These are phyloP conservation scores for Saccharomycopsis amapae DNA, from an alignment of 805 yeast genomes.

Conservation along the genomic window DNA sequence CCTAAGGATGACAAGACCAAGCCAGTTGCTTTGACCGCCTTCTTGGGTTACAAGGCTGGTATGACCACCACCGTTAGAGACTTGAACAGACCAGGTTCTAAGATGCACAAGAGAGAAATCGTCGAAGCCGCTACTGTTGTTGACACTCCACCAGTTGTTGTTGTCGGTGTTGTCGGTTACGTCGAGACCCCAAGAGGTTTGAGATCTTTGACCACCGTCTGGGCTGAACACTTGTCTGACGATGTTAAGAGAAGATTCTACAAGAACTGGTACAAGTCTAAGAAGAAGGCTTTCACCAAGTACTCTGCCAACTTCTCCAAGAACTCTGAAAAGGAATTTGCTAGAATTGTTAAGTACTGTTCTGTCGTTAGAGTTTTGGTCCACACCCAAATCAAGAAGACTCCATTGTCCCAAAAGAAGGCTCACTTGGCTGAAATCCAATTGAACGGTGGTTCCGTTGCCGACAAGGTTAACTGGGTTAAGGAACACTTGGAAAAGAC, in stretches of 20 bases:
- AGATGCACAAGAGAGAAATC: conserved; percentile 99
- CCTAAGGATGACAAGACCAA: conserved; percentile 97
- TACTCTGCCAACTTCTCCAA: conserved; percentile 97
- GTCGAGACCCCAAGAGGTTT: conserved; percentile 99
- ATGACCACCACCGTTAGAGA: conserved; percentile 99
- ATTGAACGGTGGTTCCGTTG: conserved; percentile 97
- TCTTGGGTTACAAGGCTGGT: conserved; percentile 99
- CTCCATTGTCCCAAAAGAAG: conserved; percentile 98
- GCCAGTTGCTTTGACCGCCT: conserved; percentile 98
- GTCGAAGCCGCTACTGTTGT: conserved; percentile 99
- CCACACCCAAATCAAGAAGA: conserved; percentile 99
- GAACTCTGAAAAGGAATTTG: conserved; percentile 92
- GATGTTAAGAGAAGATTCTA: conserved; percentile 99
- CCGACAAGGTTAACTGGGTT: conserved; percentile 99
- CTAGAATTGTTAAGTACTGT: conserved; percentile 98
- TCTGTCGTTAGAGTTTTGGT: conserved; percentile 97
- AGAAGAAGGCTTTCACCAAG: conserved; percentile 99
- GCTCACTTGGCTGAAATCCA: conserved; percentile 99
- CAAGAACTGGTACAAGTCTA: conserved; percentile 99
- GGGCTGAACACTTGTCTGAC: conserved; percentile 99
- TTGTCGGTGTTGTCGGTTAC: conserved; percentile 99
- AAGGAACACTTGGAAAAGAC: conserved; percentile 98
- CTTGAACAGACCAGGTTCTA: conserved; percentile 99
- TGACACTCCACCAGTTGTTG: conserved; percentile 98
- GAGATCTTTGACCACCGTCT: conserved; percentile 98